phyloP scores from a whole-genome alignment of 2,329 filamentous ascomycete genomes.

The Xylariaceae sp. region DNA sequence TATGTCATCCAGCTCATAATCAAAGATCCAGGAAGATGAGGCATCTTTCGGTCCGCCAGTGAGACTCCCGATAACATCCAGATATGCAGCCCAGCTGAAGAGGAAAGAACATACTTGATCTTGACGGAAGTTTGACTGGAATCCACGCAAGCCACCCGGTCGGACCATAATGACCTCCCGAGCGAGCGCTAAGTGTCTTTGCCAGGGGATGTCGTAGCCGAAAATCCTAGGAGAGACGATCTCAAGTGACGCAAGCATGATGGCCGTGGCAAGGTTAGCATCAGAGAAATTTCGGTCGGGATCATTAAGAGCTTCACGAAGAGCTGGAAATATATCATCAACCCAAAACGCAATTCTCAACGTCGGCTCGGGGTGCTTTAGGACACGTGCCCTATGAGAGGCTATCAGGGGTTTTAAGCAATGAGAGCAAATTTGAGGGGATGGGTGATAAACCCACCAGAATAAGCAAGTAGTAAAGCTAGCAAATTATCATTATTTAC shows the following conservation, averaged over 20 bases:
- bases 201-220: conserved; percentile 76
- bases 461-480: conserved; percentile 74
- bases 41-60: conserved; percentile 55
- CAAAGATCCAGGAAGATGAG: conserved; percentile 49
- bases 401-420: conserved; percentile 40
- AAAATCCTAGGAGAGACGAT: conserved; percentile 80
- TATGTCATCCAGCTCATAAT: conserved; percentile 47
- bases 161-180: conserved; percentile 69
- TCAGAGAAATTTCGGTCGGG: conserved; percentile 62
- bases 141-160: conserved; percentile 43
- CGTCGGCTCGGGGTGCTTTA: conserved; percentile 68
- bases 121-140: conserved; percentile 48
- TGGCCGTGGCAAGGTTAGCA: conserved; percentile 71
- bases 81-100: conserved; percentile 77
- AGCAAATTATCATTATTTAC: conserved; percentile 66
- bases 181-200: conserved; percentile 70
- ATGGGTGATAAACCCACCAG: conserved; percentile 37
- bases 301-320: conserved; percentile 63
- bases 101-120: conserved; percentile 68
- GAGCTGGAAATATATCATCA: conserved; percentile 68
- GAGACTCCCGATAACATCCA: conserved; percentile 73
- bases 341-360: conserved; percentile 79
- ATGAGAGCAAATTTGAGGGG: background rate
- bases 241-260: conserved; percentile 79
- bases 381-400: conserved; percentile 72